A percentile compares a stretch with the other conserved stretches of the same genome.
Conservation (phyloP, 2,329 filamentous ascomycete genomes). For the Corinectria fuckeliana region DNA sequence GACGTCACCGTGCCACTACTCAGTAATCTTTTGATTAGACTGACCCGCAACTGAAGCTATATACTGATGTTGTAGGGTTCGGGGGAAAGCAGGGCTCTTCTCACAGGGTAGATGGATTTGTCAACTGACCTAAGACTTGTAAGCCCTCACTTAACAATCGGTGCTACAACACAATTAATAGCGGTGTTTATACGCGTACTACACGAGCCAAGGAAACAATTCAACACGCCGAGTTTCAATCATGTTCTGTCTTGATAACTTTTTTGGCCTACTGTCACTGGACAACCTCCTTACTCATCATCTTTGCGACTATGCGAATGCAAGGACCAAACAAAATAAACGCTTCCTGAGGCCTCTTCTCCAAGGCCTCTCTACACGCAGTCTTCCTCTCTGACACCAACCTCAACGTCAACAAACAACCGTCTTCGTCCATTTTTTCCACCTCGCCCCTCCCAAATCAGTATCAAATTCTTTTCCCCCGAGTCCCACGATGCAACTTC, state of each 20-base stretch:
- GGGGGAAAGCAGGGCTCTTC: too few species aligned
- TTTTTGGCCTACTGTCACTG: neutral
- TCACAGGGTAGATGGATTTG: too few species aligned
- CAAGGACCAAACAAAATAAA: too few species aligned
- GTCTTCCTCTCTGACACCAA: neutral
- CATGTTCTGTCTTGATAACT: neutral
- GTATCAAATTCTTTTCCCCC: neutral
- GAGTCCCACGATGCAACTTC: neutral
- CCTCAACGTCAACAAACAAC: neutral
- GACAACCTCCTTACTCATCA: too few species aligned
- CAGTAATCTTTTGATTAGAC: too few species aligned
- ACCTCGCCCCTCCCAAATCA: neutral
- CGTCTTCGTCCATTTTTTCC: neutral
- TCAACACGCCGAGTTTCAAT: neutral
- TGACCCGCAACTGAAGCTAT: too few species aligned
- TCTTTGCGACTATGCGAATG: too few species aligned
- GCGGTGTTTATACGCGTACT: neutral
- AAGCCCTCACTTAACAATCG: too few species aligned
- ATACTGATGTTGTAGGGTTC: too few species aligned
- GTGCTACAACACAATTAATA: neutral
- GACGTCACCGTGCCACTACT: constrained; percentile 9
- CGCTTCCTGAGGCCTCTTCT: too few species aligned
- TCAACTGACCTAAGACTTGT: too few species aligned
- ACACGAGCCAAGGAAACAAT: neutral
- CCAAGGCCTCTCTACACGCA: neutral